Evolutionary conservation across 1,284 basidiomycete species (phyloP).

Genomic region (Mycena sp.): DNA sequence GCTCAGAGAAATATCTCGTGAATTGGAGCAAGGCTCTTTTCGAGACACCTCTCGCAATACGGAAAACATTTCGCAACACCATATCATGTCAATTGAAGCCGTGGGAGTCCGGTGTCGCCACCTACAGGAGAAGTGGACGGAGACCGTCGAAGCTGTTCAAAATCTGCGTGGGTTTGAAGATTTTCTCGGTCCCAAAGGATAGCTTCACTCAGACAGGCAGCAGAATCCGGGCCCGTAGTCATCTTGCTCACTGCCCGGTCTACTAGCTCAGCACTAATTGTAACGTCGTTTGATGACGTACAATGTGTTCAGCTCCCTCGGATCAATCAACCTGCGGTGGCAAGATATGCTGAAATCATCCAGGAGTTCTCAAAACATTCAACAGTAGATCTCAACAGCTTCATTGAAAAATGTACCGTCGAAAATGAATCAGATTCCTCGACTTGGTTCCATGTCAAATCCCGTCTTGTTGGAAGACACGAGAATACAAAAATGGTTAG

Average conservation of each 20-base stretch:
- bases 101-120: background rate
- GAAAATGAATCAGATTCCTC: conserved; percentile 8
- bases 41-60: conserved; percentile 2
- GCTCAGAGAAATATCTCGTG: background rate
- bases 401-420: background rate
- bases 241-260: background rate
- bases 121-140: background rate
- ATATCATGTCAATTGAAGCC: conserved; percentile 4
- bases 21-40: conserved; percentile 10
- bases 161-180: background rate
- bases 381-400: conserved; percentile 1
- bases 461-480: background rate
- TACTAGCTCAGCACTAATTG: background rate
- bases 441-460: background rate
- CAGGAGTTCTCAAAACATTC: background rate
- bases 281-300: background rate
- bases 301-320: background rate
- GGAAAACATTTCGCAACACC: background rate
- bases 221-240: background rate
- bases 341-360: background rate
- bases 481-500: background rate
- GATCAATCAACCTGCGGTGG: background rate
- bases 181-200: background rate
- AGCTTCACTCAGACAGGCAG: background rate
- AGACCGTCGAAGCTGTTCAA: background rate